These are phyloP conservation scores for Teratosphaeria destructans DNA, from an alignment of 2,329 filamentous ascomycete genomes.

Conservation along the genomic window DNA sequence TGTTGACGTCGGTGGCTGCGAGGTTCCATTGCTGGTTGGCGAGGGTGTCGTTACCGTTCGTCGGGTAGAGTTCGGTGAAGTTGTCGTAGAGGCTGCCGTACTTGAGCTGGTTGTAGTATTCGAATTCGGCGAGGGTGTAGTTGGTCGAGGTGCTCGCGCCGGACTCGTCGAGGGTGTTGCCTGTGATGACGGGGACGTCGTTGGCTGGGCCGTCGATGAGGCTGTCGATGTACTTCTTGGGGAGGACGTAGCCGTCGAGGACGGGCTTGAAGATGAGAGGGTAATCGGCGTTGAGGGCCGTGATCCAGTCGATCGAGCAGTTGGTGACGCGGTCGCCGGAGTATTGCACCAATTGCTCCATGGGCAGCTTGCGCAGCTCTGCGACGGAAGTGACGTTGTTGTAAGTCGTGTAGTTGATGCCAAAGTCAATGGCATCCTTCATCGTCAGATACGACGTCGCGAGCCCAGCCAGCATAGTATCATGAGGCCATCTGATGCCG, in stretches of 20 bases:
- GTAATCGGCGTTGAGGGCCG: not conserved
- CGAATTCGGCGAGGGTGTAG: not conserved
- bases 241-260: not conserved
- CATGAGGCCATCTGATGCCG: not conserved
- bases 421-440: not conserved
- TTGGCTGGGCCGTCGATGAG: not conserved
- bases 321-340: not conserved
- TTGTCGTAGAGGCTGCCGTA: not conserved
- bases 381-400: not conserved
- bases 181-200: not conserved
- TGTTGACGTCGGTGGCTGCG: not conserved
- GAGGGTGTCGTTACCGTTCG: not conserved
- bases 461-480: not conserved
- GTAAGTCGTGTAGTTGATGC: not conserved
- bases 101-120: not conserved
- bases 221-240: not conserved
- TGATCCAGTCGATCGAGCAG: not conserved
- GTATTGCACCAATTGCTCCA: not conserved
- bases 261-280: not conserved
- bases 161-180: not conserved
- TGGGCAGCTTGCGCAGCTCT: not conserved
- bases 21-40: not conserved
- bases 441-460: not conserved
- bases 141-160: not conserved
- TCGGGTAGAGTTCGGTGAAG: not conserved